These are phyloP conservation scores for Fraxinus quadrangulata DNA, from an alignment of 257 asterid species.

Conservation along the genomic window DNA sequence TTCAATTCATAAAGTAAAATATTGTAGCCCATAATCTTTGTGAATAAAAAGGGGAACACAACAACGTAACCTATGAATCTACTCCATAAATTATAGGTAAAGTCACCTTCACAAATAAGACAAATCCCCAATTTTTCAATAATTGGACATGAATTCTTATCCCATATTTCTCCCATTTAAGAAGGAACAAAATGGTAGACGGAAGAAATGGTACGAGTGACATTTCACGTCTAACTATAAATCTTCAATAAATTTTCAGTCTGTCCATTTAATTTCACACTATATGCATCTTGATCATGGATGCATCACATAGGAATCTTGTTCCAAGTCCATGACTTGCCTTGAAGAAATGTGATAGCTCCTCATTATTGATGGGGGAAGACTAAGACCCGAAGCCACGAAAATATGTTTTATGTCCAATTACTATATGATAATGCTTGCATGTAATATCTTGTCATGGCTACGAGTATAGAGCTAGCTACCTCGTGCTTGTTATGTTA, in stretches of 20 bases:
- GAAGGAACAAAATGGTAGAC: background rate
- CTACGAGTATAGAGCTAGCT: background rate
- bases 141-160: constrained; percentile 8
- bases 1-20: constrained; percentile 19
- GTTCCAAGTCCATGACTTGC: background rate
- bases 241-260: background rate
- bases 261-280: background rate
- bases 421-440: background rate
- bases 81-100: constrained; percentile 26
- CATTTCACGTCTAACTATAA: background rate
- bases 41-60: constrained; percentile 51
- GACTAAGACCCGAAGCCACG: background rate
- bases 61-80: constrained; percentile 35
- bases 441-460: background rate
- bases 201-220: background rate
- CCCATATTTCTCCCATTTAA: constrained; percentile 17
- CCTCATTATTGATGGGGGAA: background rate
- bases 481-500: background rate
- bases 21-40: constrained; percentile 43
- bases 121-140: constrained; percentile 22
- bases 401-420: background rate
- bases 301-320: background rate
- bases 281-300: background rate
- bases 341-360: background rate
- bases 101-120: constrained; percentile 22